A percentile compares a stretch with the other conserved stretches of the same genome.
These are phyloP conservation scores for Amesomyces nigricolor DNA, from an alignment of 2,329 filamentous ascomycete genomes.

Conservation along the genomic window DNA sequence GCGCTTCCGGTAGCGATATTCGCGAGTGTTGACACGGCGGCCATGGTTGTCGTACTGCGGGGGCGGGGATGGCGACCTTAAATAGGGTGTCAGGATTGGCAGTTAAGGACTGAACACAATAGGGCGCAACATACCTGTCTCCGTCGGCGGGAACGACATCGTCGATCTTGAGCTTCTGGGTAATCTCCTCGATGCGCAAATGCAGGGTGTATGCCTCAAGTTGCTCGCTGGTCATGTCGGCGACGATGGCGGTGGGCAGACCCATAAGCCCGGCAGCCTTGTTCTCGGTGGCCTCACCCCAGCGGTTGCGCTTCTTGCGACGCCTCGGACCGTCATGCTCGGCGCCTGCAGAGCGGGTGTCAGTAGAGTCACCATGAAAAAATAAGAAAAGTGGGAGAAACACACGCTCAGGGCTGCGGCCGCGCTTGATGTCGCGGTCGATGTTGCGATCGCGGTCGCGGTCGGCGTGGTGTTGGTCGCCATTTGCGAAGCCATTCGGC, in stretches of 20 bases:
- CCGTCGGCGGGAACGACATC: slow-evolving; percentile 97
- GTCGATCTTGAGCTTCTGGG: slow-evolving; percentile 97
- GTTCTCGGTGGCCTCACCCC: slow-evolving; percentile 96
- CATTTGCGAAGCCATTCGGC: slow-evolving; percentile 22
- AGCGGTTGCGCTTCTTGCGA: slow-evolving; percentile 97
- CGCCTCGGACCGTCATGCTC: slow-evolving; percentile 72
- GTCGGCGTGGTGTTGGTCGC: neutral
- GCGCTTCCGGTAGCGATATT: slow-evolving; percentile 96
- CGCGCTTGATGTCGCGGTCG: slow-evolving; percentile 66
- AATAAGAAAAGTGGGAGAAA: slow-evolving; percentile 18
- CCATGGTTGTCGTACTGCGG: slow-evolving; percentile 99
- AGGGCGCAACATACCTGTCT: slow-evolving; percentile 64
- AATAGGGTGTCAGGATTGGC: slow-evolving; percentile 21
- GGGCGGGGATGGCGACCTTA: slow-evolving; percentile 86
- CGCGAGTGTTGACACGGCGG: slow-evolving; percentile 97
- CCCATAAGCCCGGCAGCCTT: slow-evolving; percentile 98
- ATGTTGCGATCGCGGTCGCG: slow-evolving; percentile 16
- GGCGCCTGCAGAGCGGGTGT: slow-evolving; percentile 37
- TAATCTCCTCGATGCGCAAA: slow-evolving; percentile 97
- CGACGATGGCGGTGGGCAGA: slow-evolving; percentile 89
- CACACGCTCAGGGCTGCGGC: slow-evolving; percentile 82
- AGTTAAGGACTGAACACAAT: neutral
- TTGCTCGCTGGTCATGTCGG: slow-evolving; percentile 97
- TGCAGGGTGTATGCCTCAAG: slow-evolving; percentile 95
- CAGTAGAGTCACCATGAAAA: slow-evolving; percentile 16